These are phyloP conservation scores for Lactifluus volemus DNA, from an alignment of 768 basidiomycete genomes.

Conservation along the genomic window DNA sequence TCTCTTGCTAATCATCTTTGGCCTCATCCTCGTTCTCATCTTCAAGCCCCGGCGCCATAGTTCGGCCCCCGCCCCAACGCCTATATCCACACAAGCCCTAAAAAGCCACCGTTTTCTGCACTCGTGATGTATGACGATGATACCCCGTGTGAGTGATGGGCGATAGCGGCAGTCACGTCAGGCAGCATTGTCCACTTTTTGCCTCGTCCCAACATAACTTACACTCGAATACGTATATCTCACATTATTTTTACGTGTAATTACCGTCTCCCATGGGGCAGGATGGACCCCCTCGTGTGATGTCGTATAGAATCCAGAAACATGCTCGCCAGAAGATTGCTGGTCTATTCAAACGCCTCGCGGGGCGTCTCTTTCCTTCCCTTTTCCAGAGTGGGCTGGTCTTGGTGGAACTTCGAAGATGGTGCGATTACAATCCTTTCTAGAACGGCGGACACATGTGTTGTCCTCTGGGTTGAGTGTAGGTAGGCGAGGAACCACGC, in stretches of 20 bases:
- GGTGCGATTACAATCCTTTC: neutral
- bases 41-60: slow-evolving; percentile 75
- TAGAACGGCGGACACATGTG: neutral
- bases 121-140: neutral
- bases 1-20: slow-evolving; percentile 81
- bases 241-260: slow-evolving; percentile 15
- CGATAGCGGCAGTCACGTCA: neutral
- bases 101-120: neutral
- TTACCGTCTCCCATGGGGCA: neutral
- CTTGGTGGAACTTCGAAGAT: too few species aligned
- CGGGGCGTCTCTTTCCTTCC: neutral
- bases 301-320: slow-evolving; percentile 10
- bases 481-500: neutral
- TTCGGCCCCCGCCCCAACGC: slow-evolving; percentile 24
- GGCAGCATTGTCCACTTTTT: neutral
- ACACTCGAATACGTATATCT: slow-evolving; percentile 10
- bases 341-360: too few species aligned
- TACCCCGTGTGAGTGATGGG: neutral
- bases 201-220: neutral
- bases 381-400: too few species aligned
- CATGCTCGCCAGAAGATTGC: neutral
- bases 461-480: neutral
- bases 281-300: slow-evolving; percentile 4
- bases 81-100: slow-evolving; percentile 22
- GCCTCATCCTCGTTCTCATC: slow-evolving; percentile 78